These are phyloP conservation scores for Pythium phragmitis DNA, from an alignment of 352 stramenopile species.

Conservation along the genomic window DNA sequence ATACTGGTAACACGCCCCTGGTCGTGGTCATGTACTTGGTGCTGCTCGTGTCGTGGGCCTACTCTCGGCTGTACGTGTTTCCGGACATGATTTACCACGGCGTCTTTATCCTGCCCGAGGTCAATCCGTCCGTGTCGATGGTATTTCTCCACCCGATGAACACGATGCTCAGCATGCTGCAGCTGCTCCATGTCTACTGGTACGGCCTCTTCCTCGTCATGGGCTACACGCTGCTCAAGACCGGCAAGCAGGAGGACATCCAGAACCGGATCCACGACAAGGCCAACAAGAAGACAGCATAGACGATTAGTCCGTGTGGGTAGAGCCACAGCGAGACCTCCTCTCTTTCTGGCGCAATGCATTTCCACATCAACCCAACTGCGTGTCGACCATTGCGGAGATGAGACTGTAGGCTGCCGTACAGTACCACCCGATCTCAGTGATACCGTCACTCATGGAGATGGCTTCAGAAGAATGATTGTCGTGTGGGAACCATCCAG, in stretches of 20 bases:
- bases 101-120: slow-evolving; percentile 26
- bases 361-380: background rate
- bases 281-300: slow-evolving; percentile 14
- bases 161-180: slow-evolving; percentile 41
- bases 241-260: slow-evolving; percentile 43
- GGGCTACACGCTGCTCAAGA: slow-evolving; percentile 44
- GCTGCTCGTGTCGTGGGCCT: slow-evolving; percentile 40
- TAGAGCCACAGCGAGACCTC: background rate
- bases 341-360: background rate
- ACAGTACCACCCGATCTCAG: too few relatives aligned
- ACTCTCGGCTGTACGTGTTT: slow-evolving; percentile 40
- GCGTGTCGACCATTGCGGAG: too few relatives aligned
- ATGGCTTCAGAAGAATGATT: too few relatives aligned
- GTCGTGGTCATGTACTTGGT: slow-evolving; percentile 35
- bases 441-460: too few relatives aligned
- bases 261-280: slow-evolving; percentile 32
- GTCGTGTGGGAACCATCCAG: too few relatives aligned
- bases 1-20: slow-evolving; percentile 40
- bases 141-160: slow-evolving; percentile 37
- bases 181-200: slow-evolving; percentile 43
- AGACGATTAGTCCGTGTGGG: background rate
- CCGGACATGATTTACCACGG: slow-evolving; percentile 41
- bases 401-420: too few relatives aligned
- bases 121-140: slow-evolving; percentile 31
- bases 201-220: slow-evolving; percentile 46